Base-by-base conservation (phyloP, 352 stramenopile genomes). In the Aphanomyces invadans region DNA sequence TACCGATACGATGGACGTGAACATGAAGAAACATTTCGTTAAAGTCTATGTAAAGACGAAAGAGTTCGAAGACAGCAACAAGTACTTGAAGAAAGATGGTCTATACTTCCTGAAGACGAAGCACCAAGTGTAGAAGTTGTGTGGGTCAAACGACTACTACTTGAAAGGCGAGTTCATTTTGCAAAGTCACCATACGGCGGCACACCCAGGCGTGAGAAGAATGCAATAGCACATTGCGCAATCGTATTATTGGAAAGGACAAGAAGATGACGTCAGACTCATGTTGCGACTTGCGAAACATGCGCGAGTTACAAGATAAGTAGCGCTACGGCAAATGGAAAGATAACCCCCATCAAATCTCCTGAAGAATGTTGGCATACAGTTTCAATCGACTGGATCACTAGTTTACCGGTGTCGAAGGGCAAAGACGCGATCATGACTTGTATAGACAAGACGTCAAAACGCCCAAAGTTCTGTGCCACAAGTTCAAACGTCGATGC, bases 311-410 rank as follows among this genome's bases (percentile, higher is more conserved):
- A 65, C 32, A 74, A 74, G 65, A 65, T 65, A 7, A 51, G 57
- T 36, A 55, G 28, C 3, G 39, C 36, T n/a, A 63, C 36, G 26
- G 46, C 46, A 10, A 69, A 69, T 57, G n/a, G n/a, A n/a, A n/a
- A 46, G 53, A 31, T 67, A 1, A 69, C 67, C 29, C 56, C 56
- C 3, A 60, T 74, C 17, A 51, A 59, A n/a, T 19, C 68, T 26
- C 52, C 60, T n/a, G 4, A 52, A 4, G 7, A 65, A 5, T 74
- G 59, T 32, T 72, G 59, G 70, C 52, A 74, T 26, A 64, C 66
- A 2, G 59, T 72, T 7, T 62, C 70, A 0, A 65, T 72, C 54
- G 60, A 74, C 45, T 74, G 70, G 36, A 31, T 74, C 1, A 70
- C 53, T 21, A 65, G 57, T 0, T 23, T 67, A 2, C 65, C 65